Evolutionary conservation across 225 moss, liverwort and hornwort genomes (phyloP).

Genomic region (Polytrichum formosum): DNA sequence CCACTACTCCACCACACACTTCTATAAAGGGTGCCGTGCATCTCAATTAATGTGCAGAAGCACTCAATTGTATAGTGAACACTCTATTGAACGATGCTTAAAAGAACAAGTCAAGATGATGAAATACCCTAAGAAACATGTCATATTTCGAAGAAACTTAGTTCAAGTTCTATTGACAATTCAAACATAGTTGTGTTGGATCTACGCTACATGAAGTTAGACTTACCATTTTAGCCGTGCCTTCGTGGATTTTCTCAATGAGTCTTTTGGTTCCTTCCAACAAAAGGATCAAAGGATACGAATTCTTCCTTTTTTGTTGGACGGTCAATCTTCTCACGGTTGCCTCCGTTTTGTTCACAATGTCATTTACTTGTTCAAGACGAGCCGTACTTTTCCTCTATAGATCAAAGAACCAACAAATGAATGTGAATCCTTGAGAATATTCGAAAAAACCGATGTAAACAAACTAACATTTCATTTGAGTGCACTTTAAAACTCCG

Average conservation of each 20-base stretch:
- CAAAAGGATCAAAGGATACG: conserved; percentile 52
- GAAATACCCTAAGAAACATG: neutral
- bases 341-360: conserved; percentile 27
- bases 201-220: neutral
- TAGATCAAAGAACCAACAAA: neutral
- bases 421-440: neutral
- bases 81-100: neutral
- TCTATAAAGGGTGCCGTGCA: too few relatives aligned
- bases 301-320: conserved; percentile 53
- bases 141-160: neutral
- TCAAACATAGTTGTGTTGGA: too few relatives aligned
- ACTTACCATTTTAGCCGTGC: conserved; percentile 30
- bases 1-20: too few relatives aligned
- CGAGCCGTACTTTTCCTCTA: conserved; percentile 46
- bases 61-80: too few relatives aligned
- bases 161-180: too few relatives aligned
- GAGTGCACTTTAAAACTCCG: neutral
- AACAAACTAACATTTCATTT: neutral
- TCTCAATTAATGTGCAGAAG: too few relatives aligned
- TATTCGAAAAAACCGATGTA: neutral
- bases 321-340: conserved; percentile 45
- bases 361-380: conserved; percentile 29
- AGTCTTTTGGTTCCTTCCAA: conserved; percentile 71
- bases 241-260: conserved; percentile 76
- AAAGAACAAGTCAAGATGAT: neutral